phyloP scores from a whole-genome alignment of 148 eudicot genomes.

The Rhododendron simsii region DNA sequence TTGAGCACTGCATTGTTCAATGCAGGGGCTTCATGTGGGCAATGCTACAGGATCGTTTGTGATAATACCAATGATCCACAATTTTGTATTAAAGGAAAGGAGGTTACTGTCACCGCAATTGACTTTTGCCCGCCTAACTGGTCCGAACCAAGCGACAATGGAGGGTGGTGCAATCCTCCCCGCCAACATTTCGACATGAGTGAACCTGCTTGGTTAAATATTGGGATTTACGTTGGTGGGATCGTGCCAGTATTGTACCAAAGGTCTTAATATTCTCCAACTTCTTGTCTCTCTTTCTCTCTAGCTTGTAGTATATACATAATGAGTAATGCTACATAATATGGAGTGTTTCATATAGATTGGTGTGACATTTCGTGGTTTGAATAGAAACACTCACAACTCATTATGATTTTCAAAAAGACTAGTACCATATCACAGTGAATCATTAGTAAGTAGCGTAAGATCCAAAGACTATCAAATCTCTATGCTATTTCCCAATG shows the following conservation, averaged over 20 bases:
- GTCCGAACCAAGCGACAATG: conserved; percentile 52
- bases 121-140: conserved; percentile 88
- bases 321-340: conserved; percentile 68
- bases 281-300: not conserved
- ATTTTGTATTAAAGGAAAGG: conserved; percentile 61
- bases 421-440: not conserved
- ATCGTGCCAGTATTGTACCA: conserved; percentile 74
- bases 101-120: conserved; percentile 75
- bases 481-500: not conserved
- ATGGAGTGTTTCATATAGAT: not conserved
- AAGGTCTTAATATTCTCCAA: conserved; percentile 35
- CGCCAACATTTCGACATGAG: conserved; percentile 93
- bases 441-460: not conserved
- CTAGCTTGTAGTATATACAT: not conserved
- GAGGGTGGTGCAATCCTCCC: conserved; percentile 98
- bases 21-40: conserved; percentile 74
- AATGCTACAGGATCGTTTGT: conserved; percentile 78
- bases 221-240: conserved; percentile 77
- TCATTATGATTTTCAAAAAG: no score
- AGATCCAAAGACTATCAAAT: not conserved
- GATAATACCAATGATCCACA: conserved; percentile 38
- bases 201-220: conserved; percentile 94
- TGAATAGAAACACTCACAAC: not conserved
- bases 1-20: conserved; percentile 84
- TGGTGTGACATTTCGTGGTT: not conserved